Evolutionary conservation across 495 filamentous ascomycete species (phyloP), one percentile per base, ranked within the genome.

Genomic region (Penicillium robsamsonii): DNA sequence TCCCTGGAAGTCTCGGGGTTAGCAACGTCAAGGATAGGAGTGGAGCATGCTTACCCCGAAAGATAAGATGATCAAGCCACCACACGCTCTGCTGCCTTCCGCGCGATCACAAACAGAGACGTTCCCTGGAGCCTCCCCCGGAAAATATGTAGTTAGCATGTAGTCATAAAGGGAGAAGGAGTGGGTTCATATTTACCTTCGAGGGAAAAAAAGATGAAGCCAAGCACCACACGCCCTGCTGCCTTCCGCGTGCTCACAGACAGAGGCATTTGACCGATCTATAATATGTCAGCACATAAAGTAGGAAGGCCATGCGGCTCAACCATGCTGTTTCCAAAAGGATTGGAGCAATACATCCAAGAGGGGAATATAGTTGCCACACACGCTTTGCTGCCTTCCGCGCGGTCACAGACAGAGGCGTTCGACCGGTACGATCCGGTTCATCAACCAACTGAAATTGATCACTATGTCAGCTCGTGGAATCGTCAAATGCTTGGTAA

Each of bases 31-130:
- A n/a, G n/a, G n/a, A n/a, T n/a, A n/a, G n/a, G n/a, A n/a, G n/a
- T n/a, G n/a, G n/a, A n/a, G n/a, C n/a, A n/a, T n/a, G n/a, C n/a
- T n/a, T n/a, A n/a, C n/a, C n/a, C n/a, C n/a, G n/a, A n/a, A n/a
- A n/a, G n/a, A n/a, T n/a, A n/a, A n/a, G n/a, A 5, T n/a, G 31
- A 31, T 47, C 10, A 9, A 29, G 43, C 43, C 24, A 29, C 24
- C 43, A 27, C 13, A 24, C 12, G 31, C 24, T 29, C 48, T 41
- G 35, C 13, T 51, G 31, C 33, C 48, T 51, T 51, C 48, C 48
- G 1, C 48, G 17, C 18, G 20, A 29, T 38, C 35, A 49, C 46
- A 49, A 24, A 51, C 35, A 41, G 48, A 51, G 35, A 51, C 35
- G 31, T 49, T 37, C n/a, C n/a, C n/a, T n/a, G n/a, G n/a, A n/a